Evolutionary conservation across 495 filamentous ascomycete genomes (phyloP), one percentile per base, ranked within the genome.

Genomic region (Pyronema domesticum): DNA sequence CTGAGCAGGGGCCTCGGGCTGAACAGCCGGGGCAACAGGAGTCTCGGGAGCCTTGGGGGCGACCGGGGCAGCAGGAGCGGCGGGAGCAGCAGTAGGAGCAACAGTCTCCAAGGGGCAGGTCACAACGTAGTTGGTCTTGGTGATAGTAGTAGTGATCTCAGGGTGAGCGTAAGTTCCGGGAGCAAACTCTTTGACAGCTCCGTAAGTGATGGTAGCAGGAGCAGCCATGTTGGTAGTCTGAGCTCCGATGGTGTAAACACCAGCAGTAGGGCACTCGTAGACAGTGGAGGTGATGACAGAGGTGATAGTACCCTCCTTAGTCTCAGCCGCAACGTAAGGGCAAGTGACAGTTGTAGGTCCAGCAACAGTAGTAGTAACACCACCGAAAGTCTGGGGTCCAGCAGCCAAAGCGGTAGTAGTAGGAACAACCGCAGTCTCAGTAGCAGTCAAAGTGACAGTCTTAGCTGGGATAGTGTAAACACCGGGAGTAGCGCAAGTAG

Each of bases 201-300:
- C 83, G 70, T 82, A 78, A 58, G 81, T 77, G 44, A 78, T 63
- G 34, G 76, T 75, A 59, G 76, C 77, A 55, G 69, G 72, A 46
- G 73, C 69, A 35, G 73, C 69, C 46, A 77, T 73, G 23, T 67
- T 67, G 55, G 79, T 82, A 63, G 81, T 83, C 65, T 73, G 74
- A 19, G 82, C 81, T 59, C 76, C 81, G 61, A 89, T 81, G 65
- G 80, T 86, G 74, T 89, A 89, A 54, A 82, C 87, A 68, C 84
- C 84, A 65, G 84, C 73, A 42, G 72, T 72, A 60, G 85, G 82
- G 81, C 83, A 88, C 61, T 81, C 76, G 68, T 82, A 87, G 62
- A 81, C 83, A 61, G 75, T 80, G 69, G 75, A 74, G 64, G 83
- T 76, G 63, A 84, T 70, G 72, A 75, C 85, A 72, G 79, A 85